Base-by-base conservation (phyloP, 352 stramenopile species). In the Pythium rishiriense region DNA sequence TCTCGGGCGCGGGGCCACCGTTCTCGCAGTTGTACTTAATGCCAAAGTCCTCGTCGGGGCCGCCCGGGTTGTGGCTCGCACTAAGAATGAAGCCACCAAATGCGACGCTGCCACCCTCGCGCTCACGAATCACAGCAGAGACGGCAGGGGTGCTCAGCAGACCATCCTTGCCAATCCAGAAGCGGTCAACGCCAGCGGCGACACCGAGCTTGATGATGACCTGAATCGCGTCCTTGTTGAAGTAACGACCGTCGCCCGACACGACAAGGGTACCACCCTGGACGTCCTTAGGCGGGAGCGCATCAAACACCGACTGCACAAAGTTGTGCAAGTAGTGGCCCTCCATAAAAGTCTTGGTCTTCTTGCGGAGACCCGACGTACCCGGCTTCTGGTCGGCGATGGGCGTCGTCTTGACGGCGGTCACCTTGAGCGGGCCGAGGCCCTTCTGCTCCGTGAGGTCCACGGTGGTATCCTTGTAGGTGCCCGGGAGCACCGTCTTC, bases 11-110 rank as follows among this genome's bases (percentile, higher is more conserved):
- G 4, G 97, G 97, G 37, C 97, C 96, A 55, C 98, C 98, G 85
- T 99, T 99, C 71, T 97, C 91, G 54, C 75, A 97, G 81, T 99
- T 99, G 88, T 99, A 99, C 76, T 99, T 99, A 69, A 99, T 98
- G 54, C 98, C 98, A 73, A 99, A 99, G 81, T 99, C 97, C 74
- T 98, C 97, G 61, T 98, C 91, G 48, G 96, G 95, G 35, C 97
- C 98, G 73, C 97, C 98, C 37, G 98, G 97, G 85, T 99, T 99
- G 87, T 99, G 98, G 77, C 88, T 98, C 5, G 98, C 97, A 22
- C 97, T 99, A 52, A 99, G 69, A 51, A 99, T 98, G 69, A 99
- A 98, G 14, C 89, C 98, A 59, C 96, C 96, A 53, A 96, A 96
- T 17, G 96, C 90, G 0, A 98, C 94, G 53, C 81, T 87, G 67